phyloP scores from a whole-genome alignment of 2,329 filamentous ascomycete species.

The Cladosporium austrohemisphaericum region DNA sequence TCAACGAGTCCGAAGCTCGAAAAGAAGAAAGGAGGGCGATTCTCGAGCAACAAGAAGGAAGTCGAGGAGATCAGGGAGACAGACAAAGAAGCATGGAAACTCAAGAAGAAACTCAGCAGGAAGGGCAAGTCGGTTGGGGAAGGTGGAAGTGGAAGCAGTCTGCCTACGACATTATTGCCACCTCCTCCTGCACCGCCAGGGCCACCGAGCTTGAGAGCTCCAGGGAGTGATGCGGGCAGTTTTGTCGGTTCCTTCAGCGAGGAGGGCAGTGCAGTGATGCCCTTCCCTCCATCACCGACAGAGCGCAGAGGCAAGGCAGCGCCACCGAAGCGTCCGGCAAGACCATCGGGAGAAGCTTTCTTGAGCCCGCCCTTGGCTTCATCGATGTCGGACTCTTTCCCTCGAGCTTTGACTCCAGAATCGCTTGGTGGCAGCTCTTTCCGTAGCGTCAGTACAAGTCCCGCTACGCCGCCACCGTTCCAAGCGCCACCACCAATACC shows the following conservation, averaged over 20 bases:
- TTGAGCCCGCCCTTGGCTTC: slow-evolving; percentile 13
- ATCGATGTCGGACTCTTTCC: slow-evolving; percentile 6
- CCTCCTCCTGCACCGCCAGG: slow-evolving; percentile 8
- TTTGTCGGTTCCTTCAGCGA: slow-evolving; percentile 1
- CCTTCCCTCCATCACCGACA: background rate
- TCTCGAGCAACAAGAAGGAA: slow-evolving; percentile 4
- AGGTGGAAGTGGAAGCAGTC: slow-evolving; percentile 8
- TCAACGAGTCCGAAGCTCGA: slow-evolving; percentile 7
- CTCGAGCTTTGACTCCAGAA: slow-evolving; percentile 10
- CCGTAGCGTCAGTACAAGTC: slow-evolving; percentile 7
- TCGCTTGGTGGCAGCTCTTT: slow-evolving; percentile 5
- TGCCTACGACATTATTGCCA: slow-evolving; percentile 7
- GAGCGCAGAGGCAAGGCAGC: slow-evolving; percentile 19
- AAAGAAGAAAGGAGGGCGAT: slow-evolving; percentile 7
- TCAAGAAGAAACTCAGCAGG: slow-evolving; percentile 2
- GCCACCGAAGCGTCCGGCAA: slow-evolving; percentile 23
- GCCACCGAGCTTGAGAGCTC: background rate
- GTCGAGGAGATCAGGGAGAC: slow-evolving; percentile 11
- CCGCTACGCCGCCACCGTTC: slow-evolving; percentile 3
- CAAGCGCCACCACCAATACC: slow-evolving; percentile 6
- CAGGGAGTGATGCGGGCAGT: slow-evolving; percentile 10
- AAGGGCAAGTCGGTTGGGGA: slow-evolving; percentile 2
- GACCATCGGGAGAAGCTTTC: slow-evolving; percentile 21
- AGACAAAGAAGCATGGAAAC: slow-evolving; percentile 11
- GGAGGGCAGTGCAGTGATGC: background rate